A percentile compares a stretch with the other conserved stretches of the same genome.
Evolutionary conservation across 2,329 filamentous ascomycete genomes (phyloP).

Genomic region (Alternaria atra): DNA sequence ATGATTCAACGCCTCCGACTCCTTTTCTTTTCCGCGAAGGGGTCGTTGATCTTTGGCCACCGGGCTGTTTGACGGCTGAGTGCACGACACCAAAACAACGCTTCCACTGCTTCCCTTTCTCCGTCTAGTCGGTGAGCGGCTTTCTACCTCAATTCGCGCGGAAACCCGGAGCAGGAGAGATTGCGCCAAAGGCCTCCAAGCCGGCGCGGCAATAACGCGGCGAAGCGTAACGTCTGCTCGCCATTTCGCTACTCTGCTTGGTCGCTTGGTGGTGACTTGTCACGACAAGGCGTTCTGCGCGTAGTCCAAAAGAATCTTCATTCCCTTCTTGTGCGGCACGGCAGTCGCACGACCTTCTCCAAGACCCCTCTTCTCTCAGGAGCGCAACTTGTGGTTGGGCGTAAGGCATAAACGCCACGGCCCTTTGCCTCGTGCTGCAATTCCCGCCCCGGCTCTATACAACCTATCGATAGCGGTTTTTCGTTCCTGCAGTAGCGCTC

Average conservation of each 20-base stretch:
- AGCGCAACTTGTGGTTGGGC: not conserved
- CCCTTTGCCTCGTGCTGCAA: slow-evolving; percentile 2
- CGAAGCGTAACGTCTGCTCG: slow-evolving; percentile 1
- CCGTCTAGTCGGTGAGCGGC: slow-evolving; percentile 4
- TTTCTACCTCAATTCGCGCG: slow-evolving; percentile 6
- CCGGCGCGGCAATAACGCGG: slow-evolving; percentile 18
- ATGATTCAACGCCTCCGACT: not conserved
- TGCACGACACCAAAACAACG: not conserved
- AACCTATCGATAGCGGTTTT: slow-evolving; percentile 13
- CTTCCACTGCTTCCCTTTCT: not conserved
- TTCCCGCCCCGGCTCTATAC: slow-evolving; percentile 1
- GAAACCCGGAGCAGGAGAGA: slow-evolving; percentile 12
- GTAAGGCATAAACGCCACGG: not conserved
- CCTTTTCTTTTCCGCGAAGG: slow-evolving; percentile 4
- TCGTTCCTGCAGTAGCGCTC: slow-evolving; percentile 20
- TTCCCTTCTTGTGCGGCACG: not conserved
- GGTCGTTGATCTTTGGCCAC: slow-evolving; percentile 1
- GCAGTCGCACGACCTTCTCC: slow-evolving; percentile 1
- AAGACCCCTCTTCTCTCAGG: not conserved
- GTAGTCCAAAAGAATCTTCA: not conserved
- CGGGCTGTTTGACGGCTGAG: not conserved
- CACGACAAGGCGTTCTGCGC: slow-evolving; percentile 9
- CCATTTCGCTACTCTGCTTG: slow-evolving; percentile 8
- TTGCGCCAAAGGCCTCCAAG: slow-evolving; percentile 19
- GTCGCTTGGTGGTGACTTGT: slow-evolving; percentile 1